A percentile compares a stretch with the other conserved stretches of the same genome.
Evolutionary conservation across 768 basidiomycete genomes (phyloP).

Genomic region (Psilocybe tampanensis): DNA sequence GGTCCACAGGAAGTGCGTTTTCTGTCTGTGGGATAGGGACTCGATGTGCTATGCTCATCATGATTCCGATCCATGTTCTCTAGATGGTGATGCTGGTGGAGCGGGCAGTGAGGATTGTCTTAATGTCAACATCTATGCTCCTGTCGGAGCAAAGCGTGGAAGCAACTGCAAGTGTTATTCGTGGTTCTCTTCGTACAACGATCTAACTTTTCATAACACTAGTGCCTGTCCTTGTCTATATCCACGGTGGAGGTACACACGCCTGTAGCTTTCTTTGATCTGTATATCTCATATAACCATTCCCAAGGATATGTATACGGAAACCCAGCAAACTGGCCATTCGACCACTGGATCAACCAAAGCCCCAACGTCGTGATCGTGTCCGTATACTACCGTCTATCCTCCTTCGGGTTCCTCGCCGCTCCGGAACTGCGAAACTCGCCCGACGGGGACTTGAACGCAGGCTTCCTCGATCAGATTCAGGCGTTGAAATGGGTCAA

Average conservation of each 20-base stretch:
- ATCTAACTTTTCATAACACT: neutral
- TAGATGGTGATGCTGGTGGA: slow-evolving; percentile 60
- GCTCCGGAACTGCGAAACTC: slow-evolving; percentile 45
- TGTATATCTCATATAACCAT: neutral
- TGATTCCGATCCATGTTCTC: neutral
- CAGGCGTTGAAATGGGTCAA: slow-evolving; percentile 67
- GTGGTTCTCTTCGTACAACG: too few relatives aligned
- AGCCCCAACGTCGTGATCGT: slow-evolving; percentile 64
- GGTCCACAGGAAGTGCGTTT: slow-evolving; percentile 46
- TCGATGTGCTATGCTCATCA: too few relatives aligned
- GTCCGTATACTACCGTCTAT: slow-evolving; percentile 67
- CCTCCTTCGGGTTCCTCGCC: slow-evolving; percentile 64
- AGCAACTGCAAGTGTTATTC: slow-evolving; percentile 45
- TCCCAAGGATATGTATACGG: slow-evolving; percentile 53
- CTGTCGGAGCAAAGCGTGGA: slow-evolving; percentile 44
- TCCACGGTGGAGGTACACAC: slow-evolving; percentile 47
- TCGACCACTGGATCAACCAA: slow-evolving; percentile 66
- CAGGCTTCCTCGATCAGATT: slow-evolving; percentile 61
- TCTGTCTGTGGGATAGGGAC: neutral
- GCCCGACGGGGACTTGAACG: slow-evolving; percentile 50
- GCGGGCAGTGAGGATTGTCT: slow-evolving; percentile 70
- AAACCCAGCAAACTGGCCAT: slow-evolving; percentile 68
- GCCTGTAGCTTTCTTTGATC: neutral
- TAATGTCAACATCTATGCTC: slow-evolving; percentile 67
- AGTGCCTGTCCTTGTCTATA: slow-evolving; percentile 52